Percentiles rank a stretch among this genome's conserved stretches.
Evolutionary conservation across 257 asterid species (phyloP).

Genomic region (Pogostemon cablin): DNA sequence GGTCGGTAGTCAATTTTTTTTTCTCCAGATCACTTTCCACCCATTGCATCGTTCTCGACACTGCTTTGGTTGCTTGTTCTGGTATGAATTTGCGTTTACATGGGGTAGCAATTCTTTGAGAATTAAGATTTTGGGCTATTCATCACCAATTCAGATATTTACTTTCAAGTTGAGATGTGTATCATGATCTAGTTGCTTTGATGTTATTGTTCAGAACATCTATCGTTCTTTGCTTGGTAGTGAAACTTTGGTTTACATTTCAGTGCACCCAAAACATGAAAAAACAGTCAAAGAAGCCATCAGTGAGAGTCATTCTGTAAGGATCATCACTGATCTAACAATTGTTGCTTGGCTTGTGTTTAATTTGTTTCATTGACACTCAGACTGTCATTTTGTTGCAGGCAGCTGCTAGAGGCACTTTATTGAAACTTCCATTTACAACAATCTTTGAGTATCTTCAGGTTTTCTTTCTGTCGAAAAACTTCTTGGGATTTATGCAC

Average conservation of each 20-base stretch:
- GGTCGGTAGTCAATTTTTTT: conserved; percentile 49
- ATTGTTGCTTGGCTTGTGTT: conserved; percentile 16
- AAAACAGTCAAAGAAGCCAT: conserved; percentile 64
- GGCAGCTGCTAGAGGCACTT: conserved; percentile 62
- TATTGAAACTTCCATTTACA: conserved; percentile 85
- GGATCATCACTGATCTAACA: conserved; percentile 24
- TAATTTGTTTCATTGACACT: conserved; percentile 22
- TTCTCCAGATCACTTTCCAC: neutral
- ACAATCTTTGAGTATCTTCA: conserved; percentile 94
- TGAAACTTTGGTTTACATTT: conserved; percentile 31
- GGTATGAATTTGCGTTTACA: neutral
- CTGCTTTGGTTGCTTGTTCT: too few relatives aligned
- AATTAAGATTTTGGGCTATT: conserved; percentile 11
- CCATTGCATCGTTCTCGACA: too few relatives aligned
- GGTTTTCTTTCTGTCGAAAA: conserved; percentile 45
- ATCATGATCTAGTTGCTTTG: conserved; percentile 14
- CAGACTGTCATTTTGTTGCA: conserved; percentile 44
- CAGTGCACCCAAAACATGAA: conserved; percentile 54
- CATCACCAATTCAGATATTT: neutral
- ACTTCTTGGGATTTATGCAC: conserved; percentile 6
- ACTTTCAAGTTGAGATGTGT: neutral
- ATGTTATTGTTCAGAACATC: conserved; percentile 5
- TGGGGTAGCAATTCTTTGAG: conserved; percentile 7
- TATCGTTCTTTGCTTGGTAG: conserved; percentile 28
- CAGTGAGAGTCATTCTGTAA: conserved; percentile 54